Conservation (phyloP, 805 yeast species). For the Starmerella etchellsii region DNA sequence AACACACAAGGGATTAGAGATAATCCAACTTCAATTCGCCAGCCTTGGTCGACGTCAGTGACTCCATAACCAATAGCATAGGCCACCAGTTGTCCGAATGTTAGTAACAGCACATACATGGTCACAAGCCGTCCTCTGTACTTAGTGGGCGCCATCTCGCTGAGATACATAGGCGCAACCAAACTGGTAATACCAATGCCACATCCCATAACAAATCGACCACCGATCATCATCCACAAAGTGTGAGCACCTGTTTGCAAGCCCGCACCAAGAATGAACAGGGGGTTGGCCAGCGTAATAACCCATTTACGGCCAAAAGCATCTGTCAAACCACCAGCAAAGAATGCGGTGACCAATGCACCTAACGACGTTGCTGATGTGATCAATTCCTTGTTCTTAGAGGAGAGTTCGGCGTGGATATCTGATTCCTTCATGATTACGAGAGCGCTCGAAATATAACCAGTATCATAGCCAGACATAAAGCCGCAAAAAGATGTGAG, state of each 20-base stretch:
- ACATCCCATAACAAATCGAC: constrained; percentile 86
- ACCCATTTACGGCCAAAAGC: constrained; percentile 73
- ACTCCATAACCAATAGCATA: constrained; percentile 61
- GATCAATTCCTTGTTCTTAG: constrained; percentile 76
- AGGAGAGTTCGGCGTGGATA: constrained; percentile 38
- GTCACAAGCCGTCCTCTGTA: constrained; percentile 87
- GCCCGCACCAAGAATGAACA: constrained; percentile 74
- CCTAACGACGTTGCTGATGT: constrained; percentile 94
- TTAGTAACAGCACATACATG: constrained; percentile 74
- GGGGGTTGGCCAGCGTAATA: constrained; percentile 64
- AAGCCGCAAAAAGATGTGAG: constrained; percentile 81
- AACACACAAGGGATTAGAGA: constrained; percentile 75
- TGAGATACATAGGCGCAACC: constrained; percentile 84
- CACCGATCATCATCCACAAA: constrained; percentile 84
- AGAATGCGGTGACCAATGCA: constrained; percentile 64
- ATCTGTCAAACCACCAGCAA: constrained; percentile 78
- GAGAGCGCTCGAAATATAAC: constrained; percentile 87
- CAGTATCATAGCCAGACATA: constrained; percentile 96
- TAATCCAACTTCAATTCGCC: constrained; percentile 86
- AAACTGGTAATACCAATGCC: constrained; percentile 94
- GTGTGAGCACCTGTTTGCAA: constrained; percentile 70
- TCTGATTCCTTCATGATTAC: constrained; percentile 75
- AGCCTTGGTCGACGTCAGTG: constrained; percentile 59
- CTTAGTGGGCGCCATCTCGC: constrained; percentile 84
- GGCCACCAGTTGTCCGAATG: constrained; percentile 91